Evolutionary conservation across 1,139 yeast species (phyloP).

Genomic region (Yamadazyma pseudoaaseri): DNA sequence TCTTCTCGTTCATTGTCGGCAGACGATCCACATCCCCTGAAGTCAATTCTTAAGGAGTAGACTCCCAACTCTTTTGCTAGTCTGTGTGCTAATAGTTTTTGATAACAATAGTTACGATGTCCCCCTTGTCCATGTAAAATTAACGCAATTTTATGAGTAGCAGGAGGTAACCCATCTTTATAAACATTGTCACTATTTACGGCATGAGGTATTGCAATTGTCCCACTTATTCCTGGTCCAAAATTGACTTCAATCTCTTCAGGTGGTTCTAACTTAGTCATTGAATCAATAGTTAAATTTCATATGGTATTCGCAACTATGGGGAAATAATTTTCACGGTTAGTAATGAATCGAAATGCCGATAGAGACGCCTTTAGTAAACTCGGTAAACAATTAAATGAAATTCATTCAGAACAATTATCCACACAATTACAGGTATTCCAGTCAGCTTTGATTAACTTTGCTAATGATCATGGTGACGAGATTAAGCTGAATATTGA

Average conservation of each 20-base stretch:
- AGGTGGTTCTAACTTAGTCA: constrained; percentile 15
- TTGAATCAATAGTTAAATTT: not conserved
- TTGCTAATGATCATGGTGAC: constrained; percentile 60
- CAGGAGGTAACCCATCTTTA: constrained; percentile 32
- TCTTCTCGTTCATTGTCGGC: constrained; percentile 46
- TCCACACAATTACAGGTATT: constrained; percentile 59
- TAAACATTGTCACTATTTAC: constrained; percentile 22
- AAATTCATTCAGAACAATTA: constrained; percentile 50
- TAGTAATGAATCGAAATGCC: constrained; percentile 1
- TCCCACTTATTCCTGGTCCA: constrained; percentile 38
- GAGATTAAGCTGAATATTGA: constrained; percentile 65
- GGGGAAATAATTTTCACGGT: too few relatives aligned
- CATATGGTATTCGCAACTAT: not conserved
- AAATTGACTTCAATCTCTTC: constrained; percentile 37
- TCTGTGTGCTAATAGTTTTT: constrained; percentile 57
- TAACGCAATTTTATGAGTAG: constrained; percentile 39
- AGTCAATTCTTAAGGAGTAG: constrained; percentile 73
- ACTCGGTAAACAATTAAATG: constrained; percentile 26
- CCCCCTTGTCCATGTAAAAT: constrained; percentile 80
- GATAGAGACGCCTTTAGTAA: constrained; percentile 30
- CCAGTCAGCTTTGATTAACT: constrained; percentile 57
- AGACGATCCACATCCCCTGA: constrained; percentile 82
- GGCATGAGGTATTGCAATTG: constrained; percentile 39
- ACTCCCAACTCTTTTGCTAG: constrained; percentile 62
- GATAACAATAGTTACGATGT: constrained; percentile 79